phyloP scores from a whole-genome alignment of 140 eudicot species.

The Stevia rebaudiana region DNA sequence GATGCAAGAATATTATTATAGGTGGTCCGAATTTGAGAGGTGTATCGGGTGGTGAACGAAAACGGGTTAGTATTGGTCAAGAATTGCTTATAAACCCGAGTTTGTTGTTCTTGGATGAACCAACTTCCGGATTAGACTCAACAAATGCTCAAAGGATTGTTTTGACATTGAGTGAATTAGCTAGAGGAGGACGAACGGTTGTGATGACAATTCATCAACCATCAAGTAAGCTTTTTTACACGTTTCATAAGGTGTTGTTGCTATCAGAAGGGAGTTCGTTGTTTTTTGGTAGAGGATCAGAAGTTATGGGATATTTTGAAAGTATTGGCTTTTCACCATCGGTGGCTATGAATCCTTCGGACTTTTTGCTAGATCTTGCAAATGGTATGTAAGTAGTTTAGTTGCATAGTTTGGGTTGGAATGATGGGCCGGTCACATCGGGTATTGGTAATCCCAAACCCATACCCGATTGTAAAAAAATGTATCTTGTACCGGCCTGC shows the following conservation, averaged over 20 bases:
- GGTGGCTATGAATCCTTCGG: slow-evolving; percentile 75
- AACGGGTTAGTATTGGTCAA: slow-evolving; percentile 80
- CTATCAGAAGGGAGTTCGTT: slow-evolving; percentile 65
- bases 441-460: too few species aligned
- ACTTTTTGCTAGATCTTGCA: slow-evolving; percentile 76
- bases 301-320: slow-evolving; percentile 48
- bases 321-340: slow-evolving; percentile 58
- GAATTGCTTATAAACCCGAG: slow-evolving; percentile 83
- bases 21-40: slow-evolving; percentile 64
- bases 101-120: slow-evolving; percentile 68
- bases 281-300: slow-evolving; percentile 54
- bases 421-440: too few species aligned
- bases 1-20: slow-evolving; percentile 59
- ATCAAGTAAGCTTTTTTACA: slow-evolving; percentile 72
- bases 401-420: background rate
- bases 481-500: too few species aligned
- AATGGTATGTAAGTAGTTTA: slow-evolving; percentile 41
- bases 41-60: slow-evolving; percentile 75
- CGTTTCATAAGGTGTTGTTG: slow-evolving; percentile 70
- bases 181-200: slow-evolving; percentile 63
- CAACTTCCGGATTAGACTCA: slow-evolving; percentile 80
- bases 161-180: slow-evolving; percentile 50
- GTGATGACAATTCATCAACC: slow-evolving; percentile 91
- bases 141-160: slow-evolving; percentile 74
- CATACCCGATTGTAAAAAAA: too few species aligned